These are phyloP conservation scores for Hemisphaericaspora nanyangensis DNA, from an alignment of 805 yeast genomes.

Conservation along the genomic window DNA sequence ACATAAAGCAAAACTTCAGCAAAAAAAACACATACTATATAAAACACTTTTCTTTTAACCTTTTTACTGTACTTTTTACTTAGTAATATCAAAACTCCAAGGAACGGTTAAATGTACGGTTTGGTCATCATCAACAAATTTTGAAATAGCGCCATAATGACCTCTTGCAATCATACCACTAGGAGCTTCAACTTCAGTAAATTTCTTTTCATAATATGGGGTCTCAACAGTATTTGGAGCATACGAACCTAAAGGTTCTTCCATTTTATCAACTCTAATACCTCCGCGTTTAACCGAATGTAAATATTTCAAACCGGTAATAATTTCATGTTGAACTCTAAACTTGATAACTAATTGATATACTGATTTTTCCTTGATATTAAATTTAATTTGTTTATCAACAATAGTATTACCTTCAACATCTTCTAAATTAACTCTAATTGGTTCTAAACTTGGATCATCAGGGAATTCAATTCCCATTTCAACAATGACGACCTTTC, in stretches of 20 bases:
- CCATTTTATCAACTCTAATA: conserved; percentile 78
- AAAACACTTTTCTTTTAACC: too few relatives aligned
- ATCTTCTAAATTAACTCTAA: conserved; percentile 65
- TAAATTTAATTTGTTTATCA: conserved; percentile 62
- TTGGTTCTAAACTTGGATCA: conserved; percentile 51
- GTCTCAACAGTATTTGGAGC: conserved; percentile 83
- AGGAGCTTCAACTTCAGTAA: conserved; percentile 75
- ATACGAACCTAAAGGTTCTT: conserved; percentile 86
- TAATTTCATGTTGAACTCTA: conserved; percentile 84
- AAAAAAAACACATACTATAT: too few relatives aligned
- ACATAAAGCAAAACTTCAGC: too few relatives aligned
- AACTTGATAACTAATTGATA: conserved; percentile 73
- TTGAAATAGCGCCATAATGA: conserved; percentile 72
- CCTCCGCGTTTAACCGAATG: conserved; percentile 86
- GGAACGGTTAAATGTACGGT: conserved; percentile 67
- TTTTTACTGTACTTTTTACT: too few relatives aligned
- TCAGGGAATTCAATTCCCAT: conserved; percentile 70
- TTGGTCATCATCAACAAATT: conserved; percentile 85
- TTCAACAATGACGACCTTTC: conserved; percentile 76
- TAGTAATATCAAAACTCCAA: conserved; percentile 83
- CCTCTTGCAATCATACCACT: conserved; percentile 88
- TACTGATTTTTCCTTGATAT: conserved; percentile 72
- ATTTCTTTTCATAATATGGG: conserved; percentile 66
- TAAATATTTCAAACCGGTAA: conserved; percentile 84
- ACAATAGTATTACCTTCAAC: conserved; percentile 50